Percentiles rank a stretch among this genome's conserved stretches.
Conservation (phyloP, 306 rosid species). For the Crataegus laevigata region DNA sequence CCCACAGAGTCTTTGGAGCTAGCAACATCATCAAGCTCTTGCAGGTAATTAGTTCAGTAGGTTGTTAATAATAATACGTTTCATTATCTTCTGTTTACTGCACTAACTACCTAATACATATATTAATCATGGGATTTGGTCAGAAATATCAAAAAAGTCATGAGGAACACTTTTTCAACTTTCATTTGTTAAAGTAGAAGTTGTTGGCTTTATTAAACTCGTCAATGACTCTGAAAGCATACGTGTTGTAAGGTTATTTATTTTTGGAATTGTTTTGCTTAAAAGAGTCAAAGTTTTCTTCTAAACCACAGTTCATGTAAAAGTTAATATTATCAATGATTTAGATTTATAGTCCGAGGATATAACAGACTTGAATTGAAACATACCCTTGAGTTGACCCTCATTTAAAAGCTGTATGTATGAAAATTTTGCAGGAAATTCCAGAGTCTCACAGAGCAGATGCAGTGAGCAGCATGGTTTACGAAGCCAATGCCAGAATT, state of each 20-base stretch:
- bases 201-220: too few species aligned
- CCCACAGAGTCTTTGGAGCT: slow-evolving; percentile 96
- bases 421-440: slow-evolving; percentile 47
- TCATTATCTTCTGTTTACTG: background rate
- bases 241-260: background rate
- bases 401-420: background rate
- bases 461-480: slow-evolving; percentile 97
- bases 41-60: slow-evolving; percentile 45
- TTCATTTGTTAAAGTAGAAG: background rate
- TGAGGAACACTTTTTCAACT: background rate
- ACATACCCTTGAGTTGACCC: background rate
- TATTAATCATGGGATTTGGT: background rate
- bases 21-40: slow-evolving; percentile 95
- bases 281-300: too few species aligned
- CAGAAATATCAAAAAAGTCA: background rate
- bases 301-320: background rate
- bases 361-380: background rate
- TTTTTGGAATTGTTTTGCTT: background rate
- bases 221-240: too few species aligned
- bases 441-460: slow-evolving; percentile 82
- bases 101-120: background rate
- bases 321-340: background rate
- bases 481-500: slow-evolving; percentile 85
- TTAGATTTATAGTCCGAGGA: background rate
- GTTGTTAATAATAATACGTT: too few species aligned